Evolutionary conservation across 345 rosid species (phyloP), one percentile per base, ranked within the genome.

Genomic region (Linum tenue): DNA sequence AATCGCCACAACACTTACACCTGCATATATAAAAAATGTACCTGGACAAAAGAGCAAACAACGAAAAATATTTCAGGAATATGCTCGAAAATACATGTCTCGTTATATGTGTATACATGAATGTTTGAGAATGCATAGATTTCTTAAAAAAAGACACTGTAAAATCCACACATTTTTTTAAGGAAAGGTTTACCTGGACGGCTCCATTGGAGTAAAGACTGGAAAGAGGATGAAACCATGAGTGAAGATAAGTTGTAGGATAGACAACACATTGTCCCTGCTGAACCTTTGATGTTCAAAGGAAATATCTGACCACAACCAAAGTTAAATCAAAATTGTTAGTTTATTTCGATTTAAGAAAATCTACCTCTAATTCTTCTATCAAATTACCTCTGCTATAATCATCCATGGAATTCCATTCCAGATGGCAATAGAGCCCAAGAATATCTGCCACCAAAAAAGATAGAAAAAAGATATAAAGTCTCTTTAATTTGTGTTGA

Each of bases 341-440:
- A n/a, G n/a, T n/a, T n/a, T n/a, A n/a, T n/a, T n/a, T n/a, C n/a
- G n/a, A n/a, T n/a, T n/a, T n/a, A n/a, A n/a, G n/a, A n/a, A n/a
- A n/a, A 22, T 22, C 31, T 22, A 22, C 31, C 31, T 22, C 31
- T 22, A 0, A 22, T 22, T 22, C 31, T 22, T 22, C 31, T 22
- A 1, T 22, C 31, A 22, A 22, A 22, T 22, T 56, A 56, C 60
- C 60, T 56, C 60, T 12, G 60, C 35, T 35, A 56, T 56, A 8
- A 56, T 56, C 7, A 56, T 56, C 60, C 60, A 56, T 15, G 60
- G 60, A 8, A 56, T 56, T 16, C 60, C 60, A 56, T 35, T 16
- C 37, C 60, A 8, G 16, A 16, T n/a, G 10, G 60, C 14, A 12
- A 56, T 16, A 16, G 7, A 56, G 9, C 60, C 60, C 7, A 31